Evolutionary conservation across 306 rosid species (phyloP).

Genomic region (Myrica gale): DNA sequence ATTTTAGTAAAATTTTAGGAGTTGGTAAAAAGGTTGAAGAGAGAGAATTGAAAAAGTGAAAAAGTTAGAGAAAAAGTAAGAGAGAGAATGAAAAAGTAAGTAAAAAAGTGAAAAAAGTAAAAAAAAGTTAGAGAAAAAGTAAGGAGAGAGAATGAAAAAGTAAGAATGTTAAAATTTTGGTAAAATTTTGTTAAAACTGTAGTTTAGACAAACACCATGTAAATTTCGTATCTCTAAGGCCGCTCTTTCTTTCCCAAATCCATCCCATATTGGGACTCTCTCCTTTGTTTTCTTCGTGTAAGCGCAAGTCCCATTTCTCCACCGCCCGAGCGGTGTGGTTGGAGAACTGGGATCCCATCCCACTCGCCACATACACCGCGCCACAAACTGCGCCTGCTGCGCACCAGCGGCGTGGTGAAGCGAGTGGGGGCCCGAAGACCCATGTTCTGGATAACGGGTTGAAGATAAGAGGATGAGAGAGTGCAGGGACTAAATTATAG

Average conservation of each 20-base stretch:
- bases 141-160: too few relatives aligned
- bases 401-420: constrained; percentile 79
- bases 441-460: constrained; percentile 41
- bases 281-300: too few relatives aligned
- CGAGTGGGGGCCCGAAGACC: constrained; percentile 50
- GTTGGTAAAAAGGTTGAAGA: too few relatives aligned
- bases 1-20: too few relatives aligned
- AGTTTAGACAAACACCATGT: too few relatives aligned
- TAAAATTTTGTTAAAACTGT: too few relatives aligned
- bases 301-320: constrained; percentile 47
- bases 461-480: constrained; percentile 62
- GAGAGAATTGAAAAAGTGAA: too few relatives aligned
- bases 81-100: too few relatives aligned
- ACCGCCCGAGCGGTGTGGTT: constrained; percentile 46
- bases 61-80: too few relatives aligned
- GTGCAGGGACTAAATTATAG: constrained; percentile 53
- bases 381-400: constrained; percentile 40
- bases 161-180: too few relatives aligned
- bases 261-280: background rate
- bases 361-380: constrained; percentile 65
- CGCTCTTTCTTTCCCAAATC: constrained; percentile 50
- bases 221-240: constrained; percentile 53
- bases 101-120: too few relatives aligned
- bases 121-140: too few relatives aligned
- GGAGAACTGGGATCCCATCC: constrained; percentile 69